phyloP scores from a whole-genome alignment of 495 filamentous ascomycete species.

The Lasiosphaeris hirsuta region DNA sequence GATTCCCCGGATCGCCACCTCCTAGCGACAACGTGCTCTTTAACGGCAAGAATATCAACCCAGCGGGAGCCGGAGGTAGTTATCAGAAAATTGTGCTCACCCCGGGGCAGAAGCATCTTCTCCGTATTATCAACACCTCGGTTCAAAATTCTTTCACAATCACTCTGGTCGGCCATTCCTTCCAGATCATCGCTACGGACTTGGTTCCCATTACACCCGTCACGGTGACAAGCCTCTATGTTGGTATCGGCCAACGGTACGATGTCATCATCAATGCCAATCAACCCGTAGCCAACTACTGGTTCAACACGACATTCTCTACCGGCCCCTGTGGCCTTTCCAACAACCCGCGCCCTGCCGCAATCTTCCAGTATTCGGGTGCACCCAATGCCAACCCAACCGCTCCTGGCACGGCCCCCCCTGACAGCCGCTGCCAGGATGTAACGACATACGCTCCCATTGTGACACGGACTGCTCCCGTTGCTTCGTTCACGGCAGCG shows the following conservation, averaged over 20 bases:
- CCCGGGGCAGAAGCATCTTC: constrained; percentile 41
- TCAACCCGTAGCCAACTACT: constrained; percentile 50
- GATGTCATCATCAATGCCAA: constrained; percentile 62
- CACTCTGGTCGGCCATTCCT: constrained; percentile 44
- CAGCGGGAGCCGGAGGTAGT: constrained; percentile 25
- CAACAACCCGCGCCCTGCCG: constrained; percentile 23
- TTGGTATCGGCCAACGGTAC: constrained; percentile 65
- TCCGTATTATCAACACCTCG: constrained; percentile 52
- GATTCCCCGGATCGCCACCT: constrained; percentile 31
- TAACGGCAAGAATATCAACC: constrained; percentile 43
- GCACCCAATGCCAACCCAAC: constrained; percentile 21
- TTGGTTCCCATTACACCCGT: constrained; percentile 49
- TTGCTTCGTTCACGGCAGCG: constrained; percentile 17
- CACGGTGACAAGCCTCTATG: constrained; percentile 37
- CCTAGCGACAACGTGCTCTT: constrained; percentile 31
- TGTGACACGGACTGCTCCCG: constrained; percentile 19
- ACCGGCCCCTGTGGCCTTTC: constrained; percentile 25
- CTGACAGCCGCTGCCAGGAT: constrained; percentile 23
- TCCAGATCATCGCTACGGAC: constrained; percentile 50
- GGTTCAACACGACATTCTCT: constrained; percentile 40
- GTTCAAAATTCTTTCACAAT: constrained; percentile 32
- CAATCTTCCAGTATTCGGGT: constrained; percentile 28
- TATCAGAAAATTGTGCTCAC: constrained; percentile 34
- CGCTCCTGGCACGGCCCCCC: constrained; percentile 7
- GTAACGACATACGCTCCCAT: constrained; percentile 14